Conservation (phyloP, 768 basidiomycete genomes). For the Calocera viscosa region DNA sequence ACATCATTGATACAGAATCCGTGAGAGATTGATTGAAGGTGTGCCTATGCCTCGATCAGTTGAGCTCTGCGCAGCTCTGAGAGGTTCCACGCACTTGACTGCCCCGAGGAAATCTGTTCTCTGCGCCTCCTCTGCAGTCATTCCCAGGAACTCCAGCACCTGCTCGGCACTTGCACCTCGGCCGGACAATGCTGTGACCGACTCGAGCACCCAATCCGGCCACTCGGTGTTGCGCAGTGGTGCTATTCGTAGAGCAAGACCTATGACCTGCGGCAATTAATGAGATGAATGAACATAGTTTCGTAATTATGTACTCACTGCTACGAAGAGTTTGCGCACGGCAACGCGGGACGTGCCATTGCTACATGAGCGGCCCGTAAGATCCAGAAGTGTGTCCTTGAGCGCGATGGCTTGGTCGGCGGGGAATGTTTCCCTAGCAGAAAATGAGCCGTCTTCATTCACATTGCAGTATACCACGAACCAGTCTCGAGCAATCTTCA, state of each 20-base stretch:
- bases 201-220: constrained; percentile 65
- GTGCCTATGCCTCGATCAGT: constrained; percentile 31
- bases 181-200: constrained; percentile 48
- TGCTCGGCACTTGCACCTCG: constrained; percentile 47
- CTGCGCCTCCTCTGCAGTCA: constrained; percentile 71
- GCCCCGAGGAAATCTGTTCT: constrained; percentile 61
- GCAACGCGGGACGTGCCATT: constrained; percentile 54
- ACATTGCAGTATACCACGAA: no score
- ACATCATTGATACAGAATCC: constrained; percentile 57
- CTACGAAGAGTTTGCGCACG: constrained; percentile 75
- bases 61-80: neutral
- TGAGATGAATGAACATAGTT: neutral
- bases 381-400: constrained; percentile 52
- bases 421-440: constrained; percentile 69
- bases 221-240: constrained; percentile 47
- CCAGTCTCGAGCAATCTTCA: constrained; percentile 91
- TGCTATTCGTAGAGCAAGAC: constrained; percentile 58
- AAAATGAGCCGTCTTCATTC: no score
- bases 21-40: constrained; percentile 53
- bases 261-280: constrained; percentile 37
- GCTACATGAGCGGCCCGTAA: constrained; percentile 53
- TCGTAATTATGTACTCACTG: constrained; percentile 40
- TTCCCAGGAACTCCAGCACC: constrained; percentile 63
- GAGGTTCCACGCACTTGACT: constrained; percentile 47
- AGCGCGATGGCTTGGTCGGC: constrained; percentile 44